Conservation (phyloP, 148 eudicot genomes). For the Bassia scoparia region DNA sequence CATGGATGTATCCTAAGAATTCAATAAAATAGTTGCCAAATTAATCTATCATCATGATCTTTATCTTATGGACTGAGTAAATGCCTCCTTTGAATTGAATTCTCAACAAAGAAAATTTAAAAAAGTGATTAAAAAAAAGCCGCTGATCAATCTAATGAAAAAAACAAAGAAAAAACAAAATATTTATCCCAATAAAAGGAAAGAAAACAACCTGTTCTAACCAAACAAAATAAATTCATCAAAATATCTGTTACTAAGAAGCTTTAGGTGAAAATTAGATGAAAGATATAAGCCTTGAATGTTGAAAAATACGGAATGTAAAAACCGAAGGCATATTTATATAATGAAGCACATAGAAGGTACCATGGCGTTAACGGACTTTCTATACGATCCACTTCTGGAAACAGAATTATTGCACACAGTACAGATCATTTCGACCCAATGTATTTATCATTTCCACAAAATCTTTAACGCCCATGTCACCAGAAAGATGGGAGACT, state of each 20-base stretch:
- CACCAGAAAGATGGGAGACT: constrained; percentile 12
- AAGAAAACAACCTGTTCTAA: not conserved
- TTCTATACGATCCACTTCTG: constrained; percentile 44
- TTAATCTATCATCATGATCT: constrained; percentile 55
- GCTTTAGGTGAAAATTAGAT: not conserved
- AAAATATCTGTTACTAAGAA: not conserved
- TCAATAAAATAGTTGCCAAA: not conserved
- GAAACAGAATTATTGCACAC: constrained; percentile 73
- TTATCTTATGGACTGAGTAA: constrained; percentile 62
- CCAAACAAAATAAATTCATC: constrained; percentile 16
- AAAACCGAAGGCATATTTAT: not conserved
- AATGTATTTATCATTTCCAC: constrained; percentile 74
- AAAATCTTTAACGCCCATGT: constrained; percentile 73
- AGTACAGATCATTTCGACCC: constrained; percentile 73
- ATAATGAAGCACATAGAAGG: constrained; percentile 43
- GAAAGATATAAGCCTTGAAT: not conserved
- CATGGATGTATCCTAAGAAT: not conserved
- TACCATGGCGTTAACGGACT: constrained; percentile 68
- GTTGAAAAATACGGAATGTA: not conserved
- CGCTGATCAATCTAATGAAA: not conserved
- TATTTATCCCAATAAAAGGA: not conserved
- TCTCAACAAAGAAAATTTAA: constrained; percentile 37
- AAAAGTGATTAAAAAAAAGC: not conserved
- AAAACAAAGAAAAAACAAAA: not conserved
- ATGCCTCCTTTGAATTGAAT: constrained; percentile 32